These are phyloP conservation scores for Cystobasidiaceae sp. DNA, from an alignment of 1,284 basidiomycete genomes.

Conservation along the genomic window DNA sequence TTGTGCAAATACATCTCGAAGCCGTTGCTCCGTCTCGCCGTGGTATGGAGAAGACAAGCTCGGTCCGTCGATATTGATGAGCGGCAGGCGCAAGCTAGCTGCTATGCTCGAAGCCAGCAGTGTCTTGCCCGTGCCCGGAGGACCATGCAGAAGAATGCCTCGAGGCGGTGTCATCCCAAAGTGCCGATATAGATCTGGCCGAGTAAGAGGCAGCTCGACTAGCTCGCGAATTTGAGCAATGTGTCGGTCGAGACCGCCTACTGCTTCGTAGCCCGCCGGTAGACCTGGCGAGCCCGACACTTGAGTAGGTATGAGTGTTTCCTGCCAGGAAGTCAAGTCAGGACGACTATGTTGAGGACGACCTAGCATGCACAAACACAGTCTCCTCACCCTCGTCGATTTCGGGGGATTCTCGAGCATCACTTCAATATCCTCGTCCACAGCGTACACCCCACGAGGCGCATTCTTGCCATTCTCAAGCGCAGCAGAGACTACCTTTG, in stretches of 20 bases:
- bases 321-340: too few species aligned
- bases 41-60: conserved; percentile 92
- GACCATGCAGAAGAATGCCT: conserved; percentile 83
- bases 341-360: too few species aligned
- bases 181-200: conserved; percentile 80
- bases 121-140: conserved; percentile 91
- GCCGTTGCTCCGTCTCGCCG: conserved; percentile 87
- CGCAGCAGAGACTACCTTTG: not conserved
- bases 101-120: conserved; percentile 87
- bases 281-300: conserved; percentile 14
- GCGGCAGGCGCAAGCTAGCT: conserved; percentile 61
- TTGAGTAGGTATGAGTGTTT: conserved; percentile 11
- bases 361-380: too few species aligned
- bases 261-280: conserved; percentile 53
- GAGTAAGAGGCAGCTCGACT: conserved; percentile 87
- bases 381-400: conserved; percentile 15
- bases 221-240: conserved; percentile 85
- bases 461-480: conserved; percentile 7
- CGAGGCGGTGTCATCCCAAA: conserved; percentile 58
- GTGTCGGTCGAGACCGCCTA: conserved; percentile 84
- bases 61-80: conserved; percentile 83
- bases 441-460: conserved; percentile 11
- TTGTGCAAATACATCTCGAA: conserved; percentile 82
- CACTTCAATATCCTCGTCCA: conserved; percentile 4
- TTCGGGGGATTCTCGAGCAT: not conserved